Evolutionary conservation across 495 filamentous ascomycete genomes (phyloP), one percentile per base, ranked within the genome.

Genomic region (Ramalina peruviana): DNA sequence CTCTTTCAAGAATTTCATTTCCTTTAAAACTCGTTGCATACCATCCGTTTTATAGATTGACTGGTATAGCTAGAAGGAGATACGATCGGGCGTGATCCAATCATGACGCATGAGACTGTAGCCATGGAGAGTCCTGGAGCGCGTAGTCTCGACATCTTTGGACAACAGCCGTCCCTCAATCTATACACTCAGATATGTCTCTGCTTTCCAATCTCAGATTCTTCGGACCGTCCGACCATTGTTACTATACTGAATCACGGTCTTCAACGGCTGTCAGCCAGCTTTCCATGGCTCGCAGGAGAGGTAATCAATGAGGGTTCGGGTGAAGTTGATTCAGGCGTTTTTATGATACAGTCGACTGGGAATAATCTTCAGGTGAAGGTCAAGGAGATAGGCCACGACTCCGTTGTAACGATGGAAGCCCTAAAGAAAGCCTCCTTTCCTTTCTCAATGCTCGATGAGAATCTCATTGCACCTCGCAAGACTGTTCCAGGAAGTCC

Each of bases 231-330:
- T 23, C 46, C 54, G 12, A 17, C 40, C 4, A 67, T 73, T 46
- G 53, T 64, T 48, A 40, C 48, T 15, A 64, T 55, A 0, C 48
- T 74, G n/a, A 55, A 43, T 15, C 50, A 54, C 15, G 69, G 70
- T 19, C 63, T 74, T 16, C 58, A 61, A 47, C 48, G 59, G 36
- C 58, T 74, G 13, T 48, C 62, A 25, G 30, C 53, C 11, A 60
- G 50, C 43, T 74, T 78, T 52, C 77, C 76, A 16, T 78, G 75
- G 74, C 51, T 76, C 38, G 67, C 76, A 11, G 75, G 75, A 6
- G 61, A 74, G 36, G 68, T 78, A n/a, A 55, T 75, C 36, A 64
- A 67, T 7, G 66, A 74, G 44, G 64, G 58, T 12, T 57, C 56
- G 10, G 44, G 56, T 19, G 56, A 62, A 36, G 60, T 55, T 23